Evolutionary conservation across 2,329 filamentous ascomycete species (phyloP).

Genomic region (Epichloe sibirici): DNA sequence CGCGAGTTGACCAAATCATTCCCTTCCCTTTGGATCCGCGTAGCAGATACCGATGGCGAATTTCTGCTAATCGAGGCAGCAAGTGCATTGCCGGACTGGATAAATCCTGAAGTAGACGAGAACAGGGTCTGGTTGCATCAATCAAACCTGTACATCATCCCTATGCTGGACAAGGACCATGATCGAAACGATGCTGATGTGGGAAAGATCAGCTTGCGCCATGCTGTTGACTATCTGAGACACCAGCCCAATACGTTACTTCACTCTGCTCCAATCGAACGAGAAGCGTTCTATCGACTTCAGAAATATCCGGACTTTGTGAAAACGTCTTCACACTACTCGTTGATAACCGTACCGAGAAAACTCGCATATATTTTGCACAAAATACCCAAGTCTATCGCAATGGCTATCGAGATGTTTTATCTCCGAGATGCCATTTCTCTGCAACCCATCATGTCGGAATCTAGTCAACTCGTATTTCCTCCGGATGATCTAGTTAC

Average conservation of each 20-base stretch:
- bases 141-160: slow-evolving; percentile 64
- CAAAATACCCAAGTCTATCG: slow-evolving; percentile 60
- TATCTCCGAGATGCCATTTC: slow-evolving; percentile 77
- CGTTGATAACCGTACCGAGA: slow-evolving; percentile 63
- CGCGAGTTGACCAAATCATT: slow-evolving; percentile 66
- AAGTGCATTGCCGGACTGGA: slow-evolving; percentile 74
- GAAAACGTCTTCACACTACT: slow-evolving; percentile 60
- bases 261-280: slow-evolving; percentile 63
- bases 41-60: slow-evolving; percentile 84
- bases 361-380: slow-evolving; percentile 73
- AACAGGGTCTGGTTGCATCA: slow-evolving; percentile 83
- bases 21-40: slow-evolving; percentile 64
- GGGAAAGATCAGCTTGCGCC: slow-evolving; percentile 42
- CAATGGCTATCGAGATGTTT: slow-evolving; percentile 79
- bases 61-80: slow-evolving; percentile 93
- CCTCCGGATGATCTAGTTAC: slow-evolving; percentile 68
- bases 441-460: slow-evolving; percentile 53
- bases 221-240: slow-evolving; percentile 52
- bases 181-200: not conserved
- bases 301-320: slow-evolving; percentile 74
- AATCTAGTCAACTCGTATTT: slow-evolving; percentile 47
- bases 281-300: slow-evolving; percentile 82
- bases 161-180: slow-evolving; percentile 27
- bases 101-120: slow-evolving; percentile 80
- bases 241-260: slow-evolving; percentile 46